Base-by-base conservation (phyloP, 257 asterid genomes). In the Nyctanthes arbortristis region DNA sequence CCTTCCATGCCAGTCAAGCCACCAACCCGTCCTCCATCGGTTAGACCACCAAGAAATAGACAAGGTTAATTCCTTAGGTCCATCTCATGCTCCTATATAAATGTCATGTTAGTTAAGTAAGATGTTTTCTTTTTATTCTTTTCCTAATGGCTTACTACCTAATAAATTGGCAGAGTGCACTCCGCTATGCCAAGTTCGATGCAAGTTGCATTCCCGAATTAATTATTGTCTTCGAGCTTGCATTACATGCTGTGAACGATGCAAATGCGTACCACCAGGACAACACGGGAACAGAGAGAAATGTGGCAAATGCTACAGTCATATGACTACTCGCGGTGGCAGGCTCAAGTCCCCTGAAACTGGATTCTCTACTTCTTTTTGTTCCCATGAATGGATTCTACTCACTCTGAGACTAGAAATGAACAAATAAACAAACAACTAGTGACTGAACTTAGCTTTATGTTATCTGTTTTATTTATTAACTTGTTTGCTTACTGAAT, bases 191-290 rank as follows among this genome's bases (percentile, higher is more conserved):
- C 3, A 12, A 66, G 80, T 66, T 55, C 69, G 84, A 68, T 84
- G 84, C 77, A 68, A 67, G 63, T 5, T 39, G 24, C 79, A 76
- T 52, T 73, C 75, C 1, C 39, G 82, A 78, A 71, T 52, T 77
- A 76, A 79, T 0, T 40, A 76, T 27, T 84, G 88, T 76, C 25
- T 78, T 27, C 76, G 81, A 37, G 84, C 82, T 0, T 80, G 85
- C 77, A 43, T 74, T 47, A 78, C 84, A 0, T 84, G 86, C 64
- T 84, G 88, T 47, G 70, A 69, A 16, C 64, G 79, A 29, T 83
- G 88, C 84, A 83, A 75, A 60, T 83, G 88, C 28, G 84, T 83
- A 34, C 88, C 89, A 33, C 82, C 82, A 4, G 84, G 86, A 16
- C 80, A 78, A 27, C 76, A 54, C 30, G 86, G 82, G 27, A 76